Conservation (phyloP, 192 early-diverging fungal genomes). For the Funneliformis mosseae region DNA sequence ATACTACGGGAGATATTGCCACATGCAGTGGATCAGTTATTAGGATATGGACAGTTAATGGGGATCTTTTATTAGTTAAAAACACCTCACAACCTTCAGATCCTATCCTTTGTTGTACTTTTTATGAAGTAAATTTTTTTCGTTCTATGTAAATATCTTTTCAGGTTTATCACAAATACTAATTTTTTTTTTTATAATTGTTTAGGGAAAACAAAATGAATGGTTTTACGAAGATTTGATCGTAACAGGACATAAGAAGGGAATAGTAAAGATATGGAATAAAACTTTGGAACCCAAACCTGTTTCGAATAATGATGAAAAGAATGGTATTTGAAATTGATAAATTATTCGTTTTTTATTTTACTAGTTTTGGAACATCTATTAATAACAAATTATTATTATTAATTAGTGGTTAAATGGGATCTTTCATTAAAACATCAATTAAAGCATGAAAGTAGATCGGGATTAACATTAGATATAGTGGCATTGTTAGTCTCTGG, state of each 20-base stretch:
- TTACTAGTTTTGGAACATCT: background rate
- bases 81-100: constrained; percentile 51
- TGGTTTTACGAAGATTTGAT: constrained; percentile 53
- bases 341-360: background rate
- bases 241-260: constrained; percentile 62
- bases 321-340: background rate
- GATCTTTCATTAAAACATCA: constrained; percentile 4
- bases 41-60: constrained; percentile 66
- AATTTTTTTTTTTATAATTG: background rate
- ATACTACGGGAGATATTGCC: constrained; percentile 68
- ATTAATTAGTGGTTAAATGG: constrained; percentile 13
- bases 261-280: constrained; percentile 45
- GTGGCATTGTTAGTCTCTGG: constrained; percentile 15
- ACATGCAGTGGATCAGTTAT: constrained; percentile 60
- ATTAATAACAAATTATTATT: background rate
- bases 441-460: constrained; percentile 20
- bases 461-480: background rate
- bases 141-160: background rate
- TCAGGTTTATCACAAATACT: too few relatives aligned
- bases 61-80: constrained; percentile 60
- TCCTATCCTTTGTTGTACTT: constrained; percentile 54
- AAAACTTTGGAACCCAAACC: background rate
- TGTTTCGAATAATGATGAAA: background rate
- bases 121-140: constrained; percentile 49
- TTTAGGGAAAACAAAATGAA: constrained; percentile 46